phyloP scores from a whole-genome alignment of 192 early-diverging fungal species.

The Gamsiella multidivaricata region DNA sequence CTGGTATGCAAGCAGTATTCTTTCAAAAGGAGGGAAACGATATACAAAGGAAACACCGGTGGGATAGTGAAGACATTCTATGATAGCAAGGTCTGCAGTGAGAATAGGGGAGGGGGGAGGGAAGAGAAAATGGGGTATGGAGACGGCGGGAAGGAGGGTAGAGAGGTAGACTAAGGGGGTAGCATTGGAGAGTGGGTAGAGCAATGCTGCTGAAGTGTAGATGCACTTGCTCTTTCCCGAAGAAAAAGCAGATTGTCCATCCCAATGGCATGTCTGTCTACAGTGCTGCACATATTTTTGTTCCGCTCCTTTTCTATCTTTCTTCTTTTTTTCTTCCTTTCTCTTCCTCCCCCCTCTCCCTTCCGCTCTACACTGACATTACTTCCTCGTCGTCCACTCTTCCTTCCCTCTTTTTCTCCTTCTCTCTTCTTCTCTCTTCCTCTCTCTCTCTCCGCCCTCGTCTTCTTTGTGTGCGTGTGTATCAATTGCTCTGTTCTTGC shows the following conservation, averaged over 20 bases:
- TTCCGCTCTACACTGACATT: not conserved
- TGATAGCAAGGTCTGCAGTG: not conserved
- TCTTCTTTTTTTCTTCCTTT: not conserved
- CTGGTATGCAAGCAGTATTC: no score
- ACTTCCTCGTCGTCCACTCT: not conserved
- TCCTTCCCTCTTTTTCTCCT: not conserved
- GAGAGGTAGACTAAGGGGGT: no score
- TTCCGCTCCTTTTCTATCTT: not conserved
- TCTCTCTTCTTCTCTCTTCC: slow-evolving; percentile 1
- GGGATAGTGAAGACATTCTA: not conserved
- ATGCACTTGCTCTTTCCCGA: no score
- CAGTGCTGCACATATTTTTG: not conserved
- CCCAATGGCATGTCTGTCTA: no score
- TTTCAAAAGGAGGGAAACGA: no score
- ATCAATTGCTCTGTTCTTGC: not conserved
- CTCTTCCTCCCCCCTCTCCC: not conserved
- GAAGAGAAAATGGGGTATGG: not conserved
- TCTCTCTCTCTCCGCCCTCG: not conserved
- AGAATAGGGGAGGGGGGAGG: not conserved
- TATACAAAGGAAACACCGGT: not conserved
- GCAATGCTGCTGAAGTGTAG: no score
- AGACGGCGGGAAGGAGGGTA: not conserved
- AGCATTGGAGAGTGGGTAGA: no score
- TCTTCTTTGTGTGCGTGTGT: not conserved
- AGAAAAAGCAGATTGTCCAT: no score